These are phyloP conservation scores for Pichia eremophila DNA, from an alignment of 805 yeast species.

Conservation along the genomic window DNA sequence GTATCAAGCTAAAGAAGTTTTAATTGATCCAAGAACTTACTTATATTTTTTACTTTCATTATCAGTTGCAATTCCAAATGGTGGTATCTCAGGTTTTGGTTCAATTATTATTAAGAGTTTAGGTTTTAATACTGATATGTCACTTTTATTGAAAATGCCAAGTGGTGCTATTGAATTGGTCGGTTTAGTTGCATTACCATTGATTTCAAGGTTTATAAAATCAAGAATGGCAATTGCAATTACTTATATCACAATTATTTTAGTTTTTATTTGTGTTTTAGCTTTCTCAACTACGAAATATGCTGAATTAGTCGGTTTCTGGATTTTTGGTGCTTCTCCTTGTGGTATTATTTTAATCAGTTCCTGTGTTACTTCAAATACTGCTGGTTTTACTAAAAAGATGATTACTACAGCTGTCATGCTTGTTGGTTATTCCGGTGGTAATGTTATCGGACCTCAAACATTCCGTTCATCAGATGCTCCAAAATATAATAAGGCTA, in stretches of 20 bases:
- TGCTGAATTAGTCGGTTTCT: slow-evolving; percentile 19
- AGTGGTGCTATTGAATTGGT: slow-evolving; percentile 16
- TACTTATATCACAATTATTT: slow-evolving; percentile 15
- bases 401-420: slow-evolving; percentile 35
- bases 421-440: slow-evolving; percentile 42
- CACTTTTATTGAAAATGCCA: slow-evolving; percentile 13
- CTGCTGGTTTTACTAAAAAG: slow-evolving; percentile 52
- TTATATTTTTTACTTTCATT: slow-evolving; percentile 36
- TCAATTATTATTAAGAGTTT: slow-evolving; percentile 23
- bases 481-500: slow-evolving; percentile 22
- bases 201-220: background rate
- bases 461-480: slow-evolving; percentile 35
- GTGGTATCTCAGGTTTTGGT: slow-evolving; percentile 47
- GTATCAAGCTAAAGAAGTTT: slow-evolving; percentile 47
- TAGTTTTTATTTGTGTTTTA: slow-evolving; percentile 25
- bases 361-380: slow-evolving; percentile 35
- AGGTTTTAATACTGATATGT: slow-evolving; percentile 9
- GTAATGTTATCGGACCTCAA: slow-evolving; percentile 49
- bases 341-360: slow-evolving; percentile 19
- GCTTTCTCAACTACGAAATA: slow-evolving; percentile 23
- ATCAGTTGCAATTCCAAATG: slow-evolving; percentile 46
- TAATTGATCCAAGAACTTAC: slow-evolving; percentile 45
- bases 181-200: slow-evolving; percentile 6
- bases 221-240: slow-evolving; percentile 17
- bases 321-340: slow-evolving; percentile 15